phyloP scores from a whole-genome alignment of 2,329 filamentous ascomycete species.

The Fusarium beomiforme region DNA sequence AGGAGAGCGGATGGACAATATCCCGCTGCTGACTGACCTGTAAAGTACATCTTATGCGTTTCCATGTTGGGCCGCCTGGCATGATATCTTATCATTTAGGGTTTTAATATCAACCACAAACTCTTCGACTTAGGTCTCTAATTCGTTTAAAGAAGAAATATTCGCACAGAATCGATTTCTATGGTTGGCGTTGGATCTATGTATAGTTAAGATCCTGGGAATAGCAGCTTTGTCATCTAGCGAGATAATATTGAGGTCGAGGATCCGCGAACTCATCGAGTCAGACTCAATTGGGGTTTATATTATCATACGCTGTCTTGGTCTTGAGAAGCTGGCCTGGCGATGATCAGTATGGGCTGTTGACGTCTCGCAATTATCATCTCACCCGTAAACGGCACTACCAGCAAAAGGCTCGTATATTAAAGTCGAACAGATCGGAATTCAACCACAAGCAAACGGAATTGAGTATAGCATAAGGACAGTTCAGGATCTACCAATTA shows the following conservation, averaged over 20 bases:
- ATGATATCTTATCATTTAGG: neutral
- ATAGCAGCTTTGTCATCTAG: neutral
- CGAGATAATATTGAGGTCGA: too few species aligned
- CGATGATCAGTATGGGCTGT: neutral
- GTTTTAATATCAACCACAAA: too few species aligned
- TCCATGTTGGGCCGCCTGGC: neutral
- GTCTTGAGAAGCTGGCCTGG: neutral
- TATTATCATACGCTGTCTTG: neutral
- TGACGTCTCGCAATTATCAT: neutral
- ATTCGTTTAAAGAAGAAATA: neutral
- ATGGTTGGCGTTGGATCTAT: too few species aligned
- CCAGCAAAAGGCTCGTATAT: too few species aligned
- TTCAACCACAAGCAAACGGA: too few species aligned
- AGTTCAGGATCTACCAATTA: too few species aligned
- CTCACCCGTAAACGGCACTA: neutral
- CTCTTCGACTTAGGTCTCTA: too few species aligned
- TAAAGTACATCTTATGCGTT: neutral
- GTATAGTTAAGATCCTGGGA: neutral
- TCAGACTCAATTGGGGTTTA: neutral
- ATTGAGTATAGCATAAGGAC: too few species aligned
- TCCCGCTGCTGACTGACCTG: neutral
- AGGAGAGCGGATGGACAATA: neutral
- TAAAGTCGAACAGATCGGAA: too few species aligned
- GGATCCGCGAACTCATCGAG: too few species aligned
- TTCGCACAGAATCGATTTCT: neutral